Evolutionary conservation across 2,329 filamentous ascomycete genomes (phyloP).

Genomic region (Aspergillus texensis): DNA sequence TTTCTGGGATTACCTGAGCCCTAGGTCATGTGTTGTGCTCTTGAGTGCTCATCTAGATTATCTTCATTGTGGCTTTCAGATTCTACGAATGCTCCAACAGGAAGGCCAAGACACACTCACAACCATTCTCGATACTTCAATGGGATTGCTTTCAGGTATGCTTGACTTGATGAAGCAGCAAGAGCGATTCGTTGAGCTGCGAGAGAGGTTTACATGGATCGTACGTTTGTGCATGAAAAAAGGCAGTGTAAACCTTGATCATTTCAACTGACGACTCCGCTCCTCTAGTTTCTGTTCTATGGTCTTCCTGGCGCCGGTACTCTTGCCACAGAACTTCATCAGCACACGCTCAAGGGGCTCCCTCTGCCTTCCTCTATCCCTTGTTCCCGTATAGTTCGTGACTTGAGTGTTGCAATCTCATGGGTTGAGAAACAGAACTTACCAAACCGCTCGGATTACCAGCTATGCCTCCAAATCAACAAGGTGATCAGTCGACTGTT

Average conservation of each 20-base stretch:
- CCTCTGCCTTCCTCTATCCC: not conserved
- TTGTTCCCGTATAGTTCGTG: slow-evolving; percentile 5
- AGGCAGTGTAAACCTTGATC: not conserved
- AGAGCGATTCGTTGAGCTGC: not conserved
- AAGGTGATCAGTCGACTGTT: slow-evolving; percentile 3
- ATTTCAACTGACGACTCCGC: not conserved
- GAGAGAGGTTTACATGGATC: slow-evolving; percentile 3
- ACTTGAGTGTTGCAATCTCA: slow-evolving; percentile 5
- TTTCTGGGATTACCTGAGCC: not conserved
- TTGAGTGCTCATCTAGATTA: slow-evolving; percentile 7
- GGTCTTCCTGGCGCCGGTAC: slow-evolving; percentile 12
- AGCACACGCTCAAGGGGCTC: not conserved
- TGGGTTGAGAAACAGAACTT: slow-evolving; percentile 2
- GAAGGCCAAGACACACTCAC: not conserved
- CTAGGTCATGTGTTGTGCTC: not conserved
- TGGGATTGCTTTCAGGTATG: slow-evolving; percentile 7
- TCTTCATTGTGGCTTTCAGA: slow-evolving; percentile 9
- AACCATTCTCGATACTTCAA: slow-evolving; percentile 5
- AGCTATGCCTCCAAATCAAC: slow-evolving; percentile 2
- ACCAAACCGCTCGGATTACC: slow-evolving; percentile 2
- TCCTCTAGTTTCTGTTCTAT: slow-evolving; percentile 10
- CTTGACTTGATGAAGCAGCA: slow-evolving; percentile 11
- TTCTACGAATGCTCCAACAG: slow-evolving; percentile 9
- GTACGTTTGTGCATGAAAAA: not conserved
- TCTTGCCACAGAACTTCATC: slow-evolving; percentile 10